phyloP scores from a whole-genome alignment of 331 rosid species.

The Saraca asoca region DNA sequence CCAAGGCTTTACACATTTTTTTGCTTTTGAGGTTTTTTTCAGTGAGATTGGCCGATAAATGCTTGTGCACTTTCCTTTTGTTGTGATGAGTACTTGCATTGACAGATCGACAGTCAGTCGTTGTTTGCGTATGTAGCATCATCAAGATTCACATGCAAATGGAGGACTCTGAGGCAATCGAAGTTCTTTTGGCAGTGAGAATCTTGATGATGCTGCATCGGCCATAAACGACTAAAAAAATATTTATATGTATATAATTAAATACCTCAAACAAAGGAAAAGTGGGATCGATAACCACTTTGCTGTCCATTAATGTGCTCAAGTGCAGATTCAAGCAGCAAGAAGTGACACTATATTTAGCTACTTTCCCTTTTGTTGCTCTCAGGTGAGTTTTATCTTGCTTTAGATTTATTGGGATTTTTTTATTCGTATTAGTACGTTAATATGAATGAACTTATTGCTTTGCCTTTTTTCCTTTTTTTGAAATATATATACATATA shows the following conservation, averaged over 20 bases:
- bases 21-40: not conserved
- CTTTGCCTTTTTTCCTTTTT: conserved; percentile 3
- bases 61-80: not conserved
- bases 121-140: conserved; percentile 92
- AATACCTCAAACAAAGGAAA: not conserved
- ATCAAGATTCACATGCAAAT: conserved; percentile 90
- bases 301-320: no score
- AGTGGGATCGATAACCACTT: not conserved
- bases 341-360: conserved; percentile 33
- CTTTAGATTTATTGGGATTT: conserved; percentile 27
- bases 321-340: conserved; percentile 20
- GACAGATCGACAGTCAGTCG: conserved; percentile 55
- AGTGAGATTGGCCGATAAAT: conserved; percentile 17
- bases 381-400: conserved; percentile 41
- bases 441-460: conserved; percentile 13
- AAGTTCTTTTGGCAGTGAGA: conserved; percentile 57
- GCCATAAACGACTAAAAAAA: conserved; percentile 68
- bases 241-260: not conserved
- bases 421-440: conserved; percentile 13
- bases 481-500: not conserved
- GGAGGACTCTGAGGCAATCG: conserved; percentile 23
- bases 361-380: conserved; percentile 36
- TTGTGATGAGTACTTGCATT: conserved; percentile 40
- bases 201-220: conserved; percentile 99
- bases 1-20: conserved; percentile 5